Base-by-base conservation (phyloP, 768 basidiomycete genomes). In the Amanita exitialis region DNA sequence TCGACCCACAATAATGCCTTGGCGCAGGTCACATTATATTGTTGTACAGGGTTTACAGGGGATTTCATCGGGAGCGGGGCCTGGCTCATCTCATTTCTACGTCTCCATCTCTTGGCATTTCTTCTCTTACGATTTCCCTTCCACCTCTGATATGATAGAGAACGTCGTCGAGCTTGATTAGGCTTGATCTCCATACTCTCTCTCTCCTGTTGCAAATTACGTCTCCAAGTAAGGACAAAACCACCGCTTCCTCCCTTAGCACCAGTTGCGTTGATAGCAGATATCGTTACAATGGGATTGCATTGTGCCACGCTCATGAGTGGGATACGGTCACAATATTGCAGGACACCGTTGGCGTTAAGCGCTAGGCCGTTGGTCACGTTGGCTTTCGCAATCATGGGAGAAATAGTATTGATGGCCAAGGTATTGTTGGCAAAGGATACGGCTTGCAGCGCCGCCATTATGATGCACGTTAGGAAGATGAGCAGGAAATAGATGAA, bases 401-500 rank as follows among this genome's bases (percentile, higher is more conserved):
- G 52, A 5, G 62, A 53, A 18, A 78, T 64, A 0, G 65, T 59
- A 10, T 54, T 20, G 16, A 66, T 63, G 5, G 69, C 71, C 8
- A 61, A 53, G 1, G 62, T 44, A 52, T 74, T 76, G 48, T 68
- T 66, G 3, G 54, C 53, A 39, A 72, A 69, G 3, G 71, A 61
- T 21, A 69, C 44, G 12, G 61, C 62, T 54, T 78, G 77, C 8
- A 78, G 57, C 10, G 64, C 57, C 51, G 64, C 66, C 46, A 78
- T 70, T 21, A 66, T 59, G 37, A 71, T 47, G 52, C 69, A 74
- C 49, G 66, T 67, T 23, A 68, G 41, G 41, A 80, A 55, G 25
- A 74, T 69, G 51, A 78, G 62, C 36, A 71, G 60, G 57, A 77
- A 74, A 59, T 76, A 81, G 32, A 67, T 54, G 4, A 70, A 65